Base-by-base conservation (phyloP, 192 early-diverging fungal species). In the Paraglomus brasilianum region DNA sequence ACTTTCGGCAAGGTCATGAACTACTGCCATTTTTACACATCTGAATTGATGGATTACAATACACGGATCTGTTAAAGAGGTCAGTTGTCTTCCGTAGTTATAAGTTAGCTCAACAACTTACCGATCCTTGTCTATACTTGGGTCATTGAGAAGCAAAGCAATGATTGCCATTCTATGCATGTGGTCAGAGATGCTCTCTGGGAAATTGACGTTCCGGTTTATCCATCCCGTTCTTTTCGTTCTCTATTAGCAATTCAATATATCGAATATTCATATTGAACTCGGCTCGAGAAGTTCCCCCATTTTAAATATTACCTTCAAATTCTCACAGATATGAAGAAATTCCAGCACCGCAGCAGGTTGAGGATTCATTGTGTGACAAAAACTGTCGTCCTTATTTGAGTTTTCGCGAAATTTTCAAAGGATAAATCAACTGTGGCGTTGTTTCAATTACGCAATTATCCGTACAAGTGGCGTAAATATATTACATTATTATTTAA, bases 181-280 rank as follows among this genome's bases (percentile, higher is more conserved):
- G 76, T 98, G 95, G 78, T 98, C 95, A 14, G 87, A 82, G 43
- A 98, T 95, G 5, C 91, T 93, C 71, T 98, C 95, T 62, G 93
- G 84, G 11, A 77, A 72, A 14, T 75, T 51, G 47, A 98, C 80
- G 0, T 81, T 79, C 73, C 82, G 69, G 75, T 93, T 84, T 50
- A 98, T 53, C 95, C 95, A 98, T 36, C 95, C 95, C 15, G 94
- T 95, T 65, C 95, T 81, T 74, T 95, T 95, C 13, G 95, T 97
- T 69, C 82, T 82, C 90, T 93, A 74, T 14, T 45, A 62, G 14
- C 5, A 51, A 49, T 36, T 43, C 42, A 30, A 39, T 45, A 55
- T 22, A 30, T 14, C 17, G 51, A 1, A 36, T 9, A 55, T 66
- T 14, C 42, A 17, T n/a, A 69, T 65, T 15, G 11, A 2, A 17